A percentile compares a stretch with the other conserved stretches of the same genome.
Evolutionary conservation across 202 grass and related monocot genomes (phyloP).

Genomic region (Alloteropsis angusta): DNA sequence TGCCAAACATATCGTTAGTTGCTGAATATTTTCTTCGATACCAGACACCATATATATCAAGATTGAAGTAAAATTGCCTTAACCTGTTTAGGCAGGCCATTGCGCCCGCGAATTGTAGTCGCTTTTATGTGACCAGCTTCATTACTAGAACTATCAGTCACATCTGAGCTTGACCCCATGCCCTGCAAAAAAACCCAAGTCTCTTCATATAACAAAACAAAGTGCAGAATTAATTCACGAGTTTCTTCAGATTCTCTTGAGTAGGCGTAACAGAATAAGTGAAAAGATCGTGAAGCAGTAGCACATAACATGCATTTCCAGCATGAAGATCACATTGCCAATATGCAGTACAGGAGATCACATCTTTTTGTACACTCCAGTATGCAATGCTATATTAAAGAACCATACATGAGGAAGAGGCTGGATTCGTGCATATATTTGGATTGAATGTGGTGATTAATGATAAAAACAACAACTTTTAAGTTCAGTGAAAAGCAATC

Average conservation of each 20-base stretch:
- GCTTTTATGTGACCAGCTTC: slow-evolving; percentile 69
- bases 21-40: not conserved
- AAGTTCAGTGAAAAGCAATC: slow-evolving; percentile 6
- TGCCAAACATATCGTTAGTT: slow-evolving; percentile 19
- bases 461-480: not conserved
- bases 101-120: slow-evolving; percentile 48
- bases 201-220: slow-evolving; percentile 15
- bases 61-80: not conserved
- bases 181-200: slow-evolving; percentile 39
- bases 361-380: not conserved
- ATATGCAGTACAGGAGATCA: not conserved
- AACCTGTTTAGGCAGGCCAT: slow-evolving; percentile 87
- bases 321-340: not conserved
- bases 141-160: slow-evolving; percentile 40
- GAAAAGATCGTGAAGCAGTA: not conserved
- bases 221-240: not conserved
- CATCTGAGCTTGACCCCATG: slow-evolving; percentile 44
- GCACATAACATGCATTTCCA: not conserved
- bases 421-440: not conserved
- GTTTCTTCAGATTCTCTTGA: not conserved
- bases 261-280: not conserved
- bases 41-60: not conserved
- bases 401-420: not conserved
- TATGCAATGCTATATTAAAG: slow-evolving; percentile 1
- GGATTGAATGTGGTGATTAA: not conserved